phyloP scores from a whole-genome alignment of 441 rosid species.

The Pelargonium fulgidum region DNA sequence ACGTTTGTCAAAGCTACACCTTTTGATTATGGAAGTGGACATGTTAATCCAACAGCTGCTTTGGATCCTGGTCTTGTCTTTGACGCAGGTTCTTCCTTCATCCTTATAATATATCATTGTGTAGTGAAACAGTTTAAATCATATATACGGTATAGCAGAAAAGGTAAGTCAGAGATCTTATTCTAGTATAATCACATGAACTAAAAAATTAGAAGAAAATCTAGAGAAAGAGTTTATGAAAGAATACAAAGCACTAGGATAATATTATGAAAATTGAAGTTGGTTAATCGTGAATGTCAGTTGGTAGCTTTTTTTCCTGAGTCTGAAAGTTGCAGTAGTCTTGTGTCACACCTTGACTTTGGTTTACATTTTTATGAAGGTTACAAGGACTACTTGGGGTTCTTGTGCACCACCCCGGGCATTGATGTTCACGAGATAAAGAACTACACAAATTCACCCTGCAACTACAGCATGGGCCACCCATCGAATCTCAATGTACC shows the following conservation, averaged over 20 bases:
- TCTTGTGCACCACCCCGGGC: slow-evolving; percentile 28
- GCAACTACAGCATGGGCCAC: slow-evolving; percentile 27
- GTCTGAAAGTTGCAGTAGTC: too few species aligned
- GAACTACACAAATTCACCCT: slow-evolving; percentile 18
- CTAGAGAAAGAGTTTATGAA: too few species aligned
- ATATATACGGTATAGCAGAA: too few species aligned
- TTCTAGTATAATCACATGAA: too few species aligned
- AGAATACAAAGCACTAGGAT: too few species aligned
- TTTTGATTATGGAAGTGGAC: slow-evolving; percentile 30
- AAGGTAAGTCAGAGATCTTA: too few species aligned
- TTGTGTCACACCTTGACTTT: not conserved
- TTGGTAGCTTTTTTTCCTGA: too few species aligned
- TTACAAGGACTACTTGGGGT: slow-evolving; percentile 22
- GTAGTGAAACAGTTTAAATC: not conserved
- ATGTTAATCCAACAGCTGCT: slow-evolving; percentile 26
- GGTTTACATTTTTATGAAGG: not conserved
- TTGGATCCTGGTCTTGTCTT: slow-evolving; percentile 28
- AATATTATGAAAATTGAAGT: too few species aligned
- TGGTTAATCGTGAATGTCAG: too few species aligned
- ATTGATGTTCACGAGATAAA: slow-evolving; percentile 22
- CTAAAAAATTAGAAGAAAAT: too few species aligned
- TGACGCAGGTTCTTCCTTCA: slow-evolving; percentile 16
- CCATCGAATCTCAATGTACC: not conserved
- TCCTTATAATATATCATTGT: not conserved
- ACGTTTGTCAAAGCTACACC: slow-evolving; percentile 20